A percentile compares a stretch with the other conserved stretches of the same genome.
These are phyloP conservation scores for Botrytis squamosa DNA, from an alignment of 2,329 filamentous ascomycete genomes.

Conservation along the genomic window DNA sequence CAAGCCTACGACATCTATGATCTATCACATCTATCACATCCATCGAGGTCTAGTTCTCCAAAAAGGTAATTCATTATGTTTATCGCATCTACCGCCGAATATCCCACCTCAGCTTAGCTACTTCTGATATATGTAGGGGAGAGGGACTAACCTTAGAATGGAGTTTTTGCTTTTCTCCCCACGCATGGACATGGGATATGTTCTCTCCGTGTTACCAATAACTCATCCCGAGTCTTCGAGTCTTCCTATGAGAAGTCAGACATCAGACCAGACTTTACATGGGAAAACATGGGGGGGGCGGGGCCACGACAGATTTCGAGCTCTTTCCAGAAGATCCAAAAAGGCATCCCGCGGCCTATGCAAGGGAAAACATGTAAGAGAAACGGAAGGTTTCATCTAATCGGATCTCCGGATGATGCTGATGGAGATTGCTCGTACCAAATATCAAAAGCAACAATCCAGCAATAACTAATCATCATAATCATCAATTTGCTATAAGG, in stretches of 20 bases:
- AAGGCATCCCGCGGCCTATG: neutral
- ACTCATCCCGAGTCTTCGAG: neutral
- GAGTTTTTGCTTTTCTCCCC: neutral
- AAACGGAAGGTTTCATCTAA: neutral
- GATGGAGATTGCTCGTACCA: neutral
- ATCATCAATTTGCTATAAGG: neutral
- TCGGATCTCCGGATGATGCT: neutral
- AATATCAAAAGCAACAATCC: neutral
- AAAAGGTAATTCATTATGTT: constrained; percentile 5
- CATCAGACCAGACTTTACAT: too few relatives aligned
- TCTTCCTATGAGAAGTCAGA: neutral
- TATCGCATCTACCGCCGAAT: constrained; percentile 13
- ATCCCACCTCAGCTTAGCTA: neutral
- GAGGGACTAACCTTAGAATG: neutral
- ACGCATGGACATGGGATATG: neutral
- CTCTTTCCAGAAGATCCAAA: neutral
- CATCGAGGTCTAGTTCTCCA: neutral
- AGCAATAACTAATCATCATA: neutral
- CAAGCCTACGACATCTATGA: neutral
- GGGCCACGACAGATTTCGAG: neutral
- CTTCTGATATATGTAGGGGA: neutral
- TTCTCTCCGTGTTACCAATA: neutral
- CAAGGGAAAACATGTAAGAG: constrained; percentile 5
- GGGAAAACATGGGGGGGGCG: neutral
- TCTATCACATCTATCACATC: neutral